Evolutionary conservation across 306 rosid genomes (phyloP), one percentile per base, ranked within the genome.

Genomic region (Prunus mume): DNA sequence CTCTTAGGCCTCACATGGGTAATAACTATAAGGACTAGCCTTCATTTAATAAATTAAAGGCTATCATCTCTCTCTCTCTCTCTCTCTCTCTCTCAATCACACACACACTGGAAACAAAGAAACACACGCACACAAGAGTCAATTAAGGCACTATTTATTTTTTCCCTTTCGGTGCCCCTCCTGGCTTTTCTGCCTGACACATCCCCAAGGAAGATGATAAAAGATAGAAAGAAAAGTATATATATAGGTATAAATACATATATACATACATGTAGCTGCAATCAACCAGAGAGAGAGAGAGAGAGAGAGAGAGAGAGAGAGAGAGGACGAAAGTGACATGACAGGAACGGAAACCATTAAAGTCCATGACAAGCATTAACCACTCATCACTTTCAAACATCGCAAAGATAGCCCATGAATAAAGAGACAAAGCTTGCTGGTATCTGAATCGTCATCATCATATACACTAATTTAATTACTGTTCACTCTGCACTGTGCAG

Each of bases 331-430:
- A 84, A 96, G 87, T n/a, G 99, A 95, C 99, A 11, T 84, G 97
- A 95, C 97, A 75, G 75, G 87, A 95, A 84, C 91, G 80, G 78
- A 86, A 87, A 86, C 89, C 97, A 88, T 84, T 83, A 90, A 90
- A 88, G 85, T 67, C 80, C 72, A 82, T 61, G 68, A 30, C 73
- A 17, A 72, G 68, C 50, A 65, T 76, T 57, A 65, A 57, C 77
- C 78, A 80, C 86, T 86, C 79, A 70, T 71, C 79, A 46, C 28
- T 25, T 12, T 20, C 27, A 9, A 43, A 55, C 77, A 32, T 20
- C 15, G 52, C 14, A 6, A 43, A 47, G 52, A 11, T 47, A 56
- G 9, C 63, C 22, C 30, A 73, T 24, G 47, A 64, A 34, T 28
- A 72, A 76, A 63, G 64, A 63, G 46, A 24, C 17, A 20, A 15